Evolutionary conservation across 2,329 filamentous ascomycete species (phyloP), one percentile per base, ranked within the genome.

Genomic region (Fusarium veterinarium): DNA sequence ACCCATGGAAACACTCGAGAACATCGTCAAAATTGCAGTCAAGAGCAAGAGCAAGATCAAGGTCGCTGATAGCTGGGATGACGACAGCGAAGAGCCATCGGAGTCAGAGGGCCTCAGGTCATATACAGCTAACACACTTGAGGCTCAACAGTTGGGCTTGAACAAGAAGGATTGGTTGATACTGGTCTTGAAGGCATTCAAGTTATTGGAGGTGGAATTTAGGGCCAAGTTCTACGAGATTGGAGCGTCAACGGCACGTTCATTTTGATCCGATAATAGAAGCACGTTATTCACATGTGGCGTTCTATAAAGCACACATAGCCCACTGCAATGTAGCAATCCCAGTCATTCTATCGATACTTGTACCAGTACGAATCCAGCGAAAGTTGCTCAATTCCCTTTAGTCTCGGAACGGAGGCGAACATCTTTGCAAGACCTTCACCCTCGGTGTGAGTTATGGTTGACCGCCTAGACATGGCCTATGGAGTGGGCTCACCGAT

Each of bases 191-290:
- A 85, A 84, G 74, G 89, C 89, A 2, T 92, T 92, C 76, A 84
- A 82, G 67, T 80, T 85, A 74, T 77, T 93, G 70, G 87, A 87
- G 76, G 81, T 83, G 33, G 88, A 89, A 63, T 93, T 92, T 78
- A 87, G 91, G 71, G 83, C 84, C 48, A 93, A 91, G 82, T 92
- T 93, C 80, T 84, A 78, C 76, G 86, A 86, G 75, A 86, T 88
- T 76, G 91, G 89, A 88, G 87, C 89, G 78, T 91, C 80, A 79
- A 35, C n/a, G 9, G 13, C 23, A 28, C 31, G n/a, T 25, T 40
- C 28, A 31, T 38, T 19, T 25, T 23, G 25, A 38, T 37, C 8
- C 14, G 17, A 17, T 23, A 17, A 23, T 30, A n/a, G 35, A 25
- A 53, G 17, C 19, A 38, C 14, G n/a, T 33, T n/a, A 25, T 49